A percentile compares a stretch with the other conserved stretches of the same genome.
These are phyloP conservation scores for Peronospora destructor DNA, from an alignment of 352 stramenopile genomes.

Conservation along the genomic window DNA sequence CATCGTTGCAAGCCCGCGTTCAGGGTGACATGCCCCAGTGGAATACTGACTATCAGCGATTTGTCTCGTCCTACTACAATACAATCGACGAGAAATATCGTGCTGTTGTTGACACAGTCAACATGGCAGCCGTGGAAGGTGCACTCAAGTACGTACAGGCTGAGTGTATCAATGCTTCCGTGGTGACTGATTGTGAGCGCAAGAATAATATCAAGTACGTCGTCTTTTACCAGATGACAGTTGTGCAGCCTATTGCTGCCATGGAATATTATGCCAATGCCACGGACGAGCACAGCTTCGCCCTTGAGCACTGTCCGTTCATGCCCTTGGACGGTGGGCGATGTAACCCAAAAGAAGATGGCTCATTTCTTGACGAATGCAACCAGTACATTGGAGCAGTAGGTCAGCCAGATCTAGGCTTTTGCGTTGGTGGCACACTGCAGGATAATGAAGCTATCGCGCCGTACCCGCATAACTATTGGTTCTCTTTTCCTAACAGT, in stretches of 20 bases:
- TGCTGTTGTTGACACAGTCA: conserved; percentile 44
- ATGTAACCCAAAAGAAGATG: conserved; percentile 39
- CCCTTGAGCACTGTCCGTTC: conserved; percentile 48
- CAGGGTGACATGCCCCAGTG: conserved; percentile 40
- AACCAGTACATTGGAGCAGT: conserved; percentile 49
- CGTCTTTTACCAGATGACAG: conserved; percentile 51
- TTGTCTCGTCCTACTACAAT: conserved; percentile 33
- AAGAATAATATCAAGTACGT: conserved; percentile 58
- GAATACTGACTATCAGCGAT: conserved; percentile 29
- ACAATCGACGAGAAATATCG: conserved; percentile 40
- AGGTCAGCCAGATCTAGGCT: conserved; percentile 39
- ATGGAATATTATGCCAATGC: conserved; percentile 44
- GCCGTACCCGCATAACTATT: conserved; percentile 74
- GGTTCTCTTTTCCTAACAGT: conserved; percentile 79
- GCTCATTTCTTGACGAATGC: conserved; percentile 33
- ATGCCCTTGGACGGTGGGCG: conserved; percentile 51
- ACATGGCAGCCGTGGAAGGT: conserved; percentile 48
- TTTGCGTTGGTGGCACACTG: conserved; percentile 41
- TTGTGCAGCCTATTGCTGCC: conserved; percentile 35
- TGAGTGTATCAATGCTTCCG: conserved; percentile 50
- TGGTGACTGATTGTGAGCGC: conserved; percentile 34
- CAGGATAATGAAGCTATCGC: conserved; percentile 44
- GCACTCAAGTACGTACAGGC: conserved; percentile 61
- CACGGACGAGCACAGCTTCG: conserved; percentile 26
- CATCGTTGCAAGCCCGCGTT: conserved; percentile 39